phyloP scores from a whole-genome alignment of 169 alveolate genomes.

The Eimeria maxima region DNA sequence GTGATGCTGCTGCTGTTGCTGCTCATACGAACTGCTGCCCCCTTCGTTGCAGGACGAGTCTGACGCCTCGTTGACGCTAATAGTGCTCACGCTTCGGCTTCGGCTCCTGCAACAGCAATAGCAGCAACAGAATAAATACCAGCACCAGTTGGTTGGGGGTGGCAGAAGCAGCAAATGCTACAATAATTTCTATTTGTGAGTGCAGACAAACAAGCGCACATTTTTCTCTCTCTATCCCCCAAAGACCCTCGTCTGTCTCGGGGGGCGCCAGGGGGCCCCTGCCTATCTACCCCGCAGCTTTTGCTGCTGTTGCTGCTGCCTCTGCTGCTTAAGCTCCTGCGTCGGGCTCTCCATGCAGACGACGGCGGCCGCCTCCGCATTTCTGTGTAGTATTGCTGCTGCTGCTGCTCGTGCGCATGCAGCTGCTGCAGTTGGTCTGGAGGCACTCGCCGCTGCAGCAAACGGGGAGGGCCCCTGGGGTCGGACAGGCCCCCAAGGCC shows the following conservation, averaged over 20 bases:
- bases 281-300: background rate
- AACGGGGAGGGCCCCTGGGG: background rate
- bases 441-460: background rate
- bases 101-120: background rate
- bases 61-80: background rate
- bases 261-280: background rate
- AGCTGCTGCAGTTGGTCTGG: background rate
- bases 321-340: conserved; percentile 18
- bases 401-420: no score
- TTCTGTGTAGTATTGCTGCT: no score
- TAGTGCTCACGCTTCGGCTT: background rate
- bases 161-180: background rate
- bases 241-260: background rate
- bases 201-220: background rate
- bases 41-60: background rate
- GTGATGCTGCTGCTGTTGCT: background rate
- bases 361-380: background rate
- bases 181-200: background rate
- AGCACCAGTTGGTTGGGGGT: background rate
- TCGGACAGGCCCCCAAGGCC: background rate
- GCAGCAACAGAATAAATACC: background rate
- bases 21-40: background rate
- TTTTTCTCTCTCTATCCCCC: background rate
- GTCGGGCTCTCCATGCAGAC: background rate
- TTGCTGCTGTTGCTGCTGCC: conserved; percentile 11